Percentiles rank a stretch among this genome's conserved stretches.
Conservation (phyloP, 352 stramenopile species). For the Phytophthora palmivora region DNA sequence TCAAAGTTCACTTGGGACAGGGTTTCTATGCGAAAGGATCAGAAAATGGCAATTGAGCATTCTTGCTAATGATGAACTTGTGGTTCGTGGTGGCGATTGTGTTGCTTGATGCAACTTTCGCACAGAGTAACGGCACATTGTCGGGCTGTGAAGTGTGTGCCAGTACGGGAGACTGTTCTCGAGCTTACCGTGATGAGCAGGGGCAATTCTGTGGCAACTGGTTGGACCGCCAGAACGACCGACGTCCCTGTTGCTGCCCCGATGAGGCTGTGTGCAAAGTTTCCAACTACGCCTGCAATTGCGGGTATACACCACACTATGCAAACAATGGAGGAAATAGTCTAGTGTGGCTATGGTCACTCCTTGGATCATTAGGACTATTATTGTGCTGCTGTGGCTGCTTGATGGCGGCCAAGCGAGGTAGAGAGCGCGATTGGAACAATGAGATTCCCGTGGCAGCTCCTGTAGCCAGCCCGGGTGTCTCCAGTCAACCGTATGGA, state of each 20-base stretch:
- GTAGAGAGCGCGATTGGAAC: conserved; percentile 3
- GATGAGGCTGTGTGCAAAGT: conserved; percentile 48
- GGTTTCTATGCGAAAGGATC: conserved; percentile 12
- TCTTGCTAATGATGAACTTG: conserved; percentile 3
- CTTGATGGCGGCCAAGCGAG: conserved; percentile 27
- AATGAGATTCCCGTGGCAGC: conserved; percentile 27
- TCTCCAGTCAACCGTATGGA: conserved; percentile 12
- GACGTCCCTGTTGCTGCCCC: conserved; percentile 59
- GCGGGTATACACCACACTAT: conserved; percentile 23
- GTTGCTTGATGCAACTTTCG: conserved; percentile 10
- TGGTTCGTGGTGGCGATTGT: not conserved
- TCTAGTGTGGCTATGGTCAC: conserved; percentile 56
- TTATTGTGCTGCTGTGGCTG: conserved; percentile 39
- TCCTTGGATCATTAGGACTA: conserved; percentile 39
- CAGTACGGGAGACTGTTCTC: conserved; percentile 46
- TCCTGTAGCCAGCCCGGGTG: conserved; percentile 14
- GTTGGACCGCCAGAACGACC: conserved; percentile 51
- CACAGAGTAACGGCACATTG: conserved; percentile 26
- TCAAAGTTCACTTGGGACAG: conserved; percentile 13
- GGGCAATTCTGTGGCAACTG: conserved; percentile 66
- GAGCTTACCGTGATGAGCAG: conserved; percentile 37
- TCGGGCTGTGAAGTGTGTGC: conserved; percentile 63
- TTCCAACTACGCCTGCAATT: conserved; percentile 63
- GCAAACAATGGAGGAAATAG: conserved; percentile 6
- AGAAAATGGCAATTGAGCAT: not conserved